phyloP scores from a whole-genome alignment of 208 protist genomes.

The Naegleria fowleri region DNA sequence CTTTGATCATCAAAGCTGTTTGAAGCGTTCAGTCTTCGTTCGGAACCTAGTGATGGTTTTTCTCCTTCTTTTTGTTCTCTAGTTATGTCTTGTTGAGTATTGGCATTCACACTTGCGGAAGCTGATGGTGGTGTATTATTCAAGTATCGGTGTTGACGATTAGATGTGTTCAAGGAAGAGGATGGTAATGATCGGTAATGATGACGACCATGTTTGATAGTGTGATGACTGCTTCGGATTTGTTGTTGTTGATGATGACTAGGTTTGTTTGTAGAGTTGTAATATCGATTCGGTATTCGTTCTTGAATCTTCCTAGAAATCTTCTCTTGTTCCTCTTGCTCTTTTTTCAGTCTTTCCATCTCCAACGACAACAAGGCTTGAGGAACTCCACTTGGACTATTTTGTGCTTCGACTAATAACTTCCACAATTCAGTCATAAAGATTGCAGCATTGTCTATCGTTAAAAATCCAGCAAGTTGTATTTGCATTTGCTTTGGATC shows the following conservation, averaged over 20 bases:
- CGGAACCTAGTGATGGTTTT: no score
- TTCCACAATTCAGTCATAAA: conserved; percentile 5
- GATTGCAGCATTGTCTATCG: neutral
- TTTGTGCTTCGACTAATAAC: neutral
- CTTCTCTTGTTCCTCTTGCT: neutral
- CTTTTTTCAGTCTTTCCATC: neutral
- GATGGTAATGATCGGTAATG: neutral
- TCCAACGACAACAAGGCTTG: neutral
- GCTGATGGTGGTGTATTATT: neutral
- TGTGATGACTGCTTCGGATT: neutral
- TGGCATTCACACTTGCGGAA: neutral
- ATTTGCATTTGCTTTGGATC: conserved; percentile 6
- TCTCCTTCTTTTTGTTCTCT: no score
- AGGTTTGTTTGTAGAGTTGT: neutral
- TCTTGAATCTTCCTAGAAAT: neutral
- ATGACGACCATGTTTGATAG: neutral
- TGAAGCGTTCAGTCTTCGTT: no score
- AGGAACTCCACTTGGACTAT: neutral
- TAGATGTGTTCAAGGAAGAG: no score
- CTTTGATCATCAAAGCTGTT: no score
- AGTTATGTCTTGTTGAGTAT: no score
- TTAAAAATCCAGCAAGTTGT: neutral
- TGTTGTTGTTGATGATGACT: neutral
- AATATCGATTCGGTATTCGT: neutral
- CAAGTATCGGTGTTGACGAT: neutral